These are phyloP conservation scores for Glycine tomentella DNA, from an alignment of 306 rosid species.

Conservation along the genomic window DNA sequence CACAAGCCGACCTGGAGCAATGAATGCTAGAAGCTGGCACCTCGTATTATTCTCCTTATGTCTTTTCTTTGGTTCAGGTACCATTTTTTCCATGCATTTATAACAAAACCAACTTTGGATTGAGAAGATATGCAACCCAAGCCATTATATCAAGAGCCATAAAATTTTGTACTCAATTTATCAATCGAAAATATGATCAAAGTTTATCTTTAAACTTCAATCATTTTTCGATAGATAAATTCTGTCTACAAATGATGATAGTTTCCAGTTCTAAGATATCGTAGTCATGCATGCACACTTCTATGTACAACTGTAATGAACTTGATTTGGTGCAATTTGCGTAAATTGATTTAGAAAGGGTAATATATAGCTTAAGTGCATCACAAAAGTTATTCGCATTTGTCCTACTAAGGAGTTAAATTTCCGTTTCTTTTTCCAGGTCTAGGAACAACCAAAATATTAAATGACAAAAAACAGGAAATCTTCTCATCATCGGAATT, in stretches of 20 bases:
- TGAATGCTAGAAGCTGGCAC: conserved; percentile 58
- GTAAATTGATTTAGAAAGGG: conserved; percentile 24
- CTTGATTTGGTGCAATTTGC: conserved; percentile 19
- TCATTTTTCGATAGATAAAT: no score
- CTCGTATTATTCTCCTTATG: conserved; percentile 57
- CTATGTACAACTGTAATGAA: background rate
- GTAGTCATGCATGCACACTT: conserved; percentile 2
- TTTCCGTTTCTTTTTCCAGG: conserved; percentile 63
- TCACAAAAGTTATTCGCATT: conserved; percentile 3
- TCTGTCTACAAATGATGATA: background rate
- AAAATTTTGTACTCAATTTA: conserved; percentile 24
- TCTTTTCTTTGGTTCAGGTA: conserved; percentile 75
- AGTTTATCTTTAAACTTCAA: background rate
- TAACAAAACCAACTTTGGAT: conserved; percentile 27
- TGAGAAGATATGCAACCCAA: background rate
- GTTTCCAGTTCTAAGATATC: conserved; percentile 4
- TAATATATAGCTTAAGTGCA: background rate
- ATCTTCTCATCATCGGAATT: conserved; percentile 55
- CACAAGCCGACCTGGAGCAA: conserved; percentile 51
- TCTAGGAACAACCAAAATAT: conserved; percentile 52
- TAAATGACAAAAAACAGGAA: conserved; percentile 48
- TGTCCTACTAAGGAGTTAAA: conserved; percentile 26
- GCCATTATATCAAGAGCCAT: background rate
- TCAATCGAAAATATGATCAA: conserved; percentile 5
- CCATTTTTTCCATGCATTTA: conserved; percentile 7